phyloP scores from a whole-genome alignment of 2,329 filamentous ascomycete genomes.

The Pseudogymnoascus sp. region DNA sequence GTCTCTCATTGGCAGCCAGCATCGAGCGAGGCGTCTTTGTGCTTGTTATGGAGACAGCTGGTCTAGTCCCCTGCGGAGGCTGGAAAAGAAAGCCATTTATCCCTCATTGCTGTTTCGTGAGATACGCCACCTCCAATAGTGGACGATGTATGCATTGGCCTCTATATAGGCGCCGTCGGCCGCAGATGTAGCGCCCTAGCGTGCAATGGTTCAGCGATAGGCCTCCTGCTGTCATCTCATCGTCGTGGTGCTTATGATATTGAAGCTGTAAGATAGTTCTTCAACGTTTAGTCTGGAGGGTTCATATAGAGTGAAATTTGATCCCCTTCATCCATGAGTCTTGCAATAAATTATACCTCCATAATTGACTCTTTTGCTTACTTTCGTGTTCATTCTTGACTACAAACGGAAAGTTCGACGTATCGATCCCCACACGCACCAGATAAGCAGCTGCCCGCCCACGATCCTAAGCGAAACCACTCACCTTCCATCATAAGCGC shows the following conservation, averaged over 20 bases:
- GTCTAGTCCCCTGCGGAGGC: not conserved
- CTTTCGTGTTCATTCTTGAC: not conserved
- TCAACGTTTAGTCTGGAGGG: not conserved
- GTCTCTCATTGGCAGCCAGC: not conserved
- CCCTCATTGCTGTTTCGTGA: not conserved
- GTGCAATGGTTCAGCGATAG: not conserved
- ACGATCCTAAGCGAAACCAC: not conserved
- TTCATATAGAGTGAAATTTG: not conserved
- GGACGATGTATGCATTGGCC: not conserved
- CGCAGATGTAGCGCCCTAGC: conserved; percentile 8
- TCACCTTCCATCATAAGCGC: not conserved
- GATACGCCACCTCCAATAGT: not conserved
- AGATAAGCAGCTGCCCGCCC: not conserved
- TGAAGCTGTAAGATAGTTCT: not conserved
- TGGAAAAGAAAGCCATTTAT: not conserved
- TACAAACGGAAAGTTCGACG: not conserved
- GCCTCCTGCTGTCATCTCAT: not conserved
- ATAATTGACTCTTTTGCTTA: not conserved
- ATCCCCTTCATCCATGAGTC: not conserved
- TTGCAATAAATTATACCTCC: not conserved
- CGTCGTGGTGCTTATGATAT: not conserved
- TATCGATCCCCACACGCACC: not conserved
- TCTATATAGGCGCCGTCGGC: not conserved
- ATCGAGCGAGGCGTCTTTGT: not conserved
- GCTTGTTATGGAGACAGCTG: not conserved